Conservation (phyloP, 2,329 filamentous ascomycete genomes). For the Alternaria hordeiaustralica region DNA sequence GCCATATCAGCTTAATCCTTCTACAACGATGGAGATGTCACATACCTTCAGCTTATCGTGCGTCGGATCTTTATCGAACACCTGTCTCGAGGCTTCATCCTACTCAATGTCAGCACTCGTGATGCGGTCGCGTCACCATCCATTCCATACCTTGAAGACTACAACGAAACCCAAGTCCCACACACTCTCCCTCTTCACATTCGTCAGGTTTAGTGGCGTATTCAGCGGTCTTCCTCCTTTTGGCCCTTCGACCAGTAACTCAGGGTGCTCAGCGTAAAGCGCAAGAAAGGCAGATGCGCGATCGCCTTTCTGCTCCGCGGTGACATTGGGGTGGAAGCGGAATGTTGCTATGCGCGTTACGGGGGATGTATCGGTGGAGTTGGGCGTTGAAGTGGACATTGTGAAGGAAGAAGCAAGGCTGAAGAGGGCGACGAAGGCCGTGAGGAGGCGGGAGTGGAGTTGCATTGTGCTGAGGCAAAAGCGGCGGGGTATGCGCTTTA, state of each 20-base stretch:
- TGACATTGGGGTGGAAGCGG: slow-evolving; percentile 24
- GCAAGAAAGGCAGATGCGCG: slow-evolving; percentile 31
- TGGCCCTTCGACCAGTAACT: slow-evolving; percentile 21
- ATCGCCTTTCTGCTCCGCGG: slow-evolving; percentile 25
- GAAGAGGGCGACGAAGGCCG: neutral
- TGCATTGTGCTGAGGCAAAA: neutral
- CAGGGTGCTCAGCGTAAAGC: slow-evolving; percentile 26
- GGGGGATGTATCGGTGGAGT: neutral
- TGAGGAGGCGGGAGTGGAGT: neutral
- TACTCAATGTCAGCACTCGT: neutral
- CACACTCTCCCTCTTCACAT: slow-evolving; percentile 27
- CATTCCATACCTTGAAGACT: slow-evolving; percentile 28
- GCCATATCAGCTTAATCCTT: neutral
- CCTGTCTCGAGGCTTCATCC: slow-evolving; percentile 27
- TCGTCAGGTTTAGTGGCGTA: slow-evolving; percentile 28
- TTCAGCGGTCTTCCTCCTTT: slow-evolving; percentile 29
- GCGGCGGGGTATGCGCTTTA: neutral
- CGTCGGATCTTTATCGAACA: slow-evolving; percentile 29
- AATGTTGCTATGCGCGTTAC: slow-evolving; percentile 36
- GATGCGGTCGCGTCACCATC: neutral
- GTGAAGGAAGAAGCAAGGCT: neutral
- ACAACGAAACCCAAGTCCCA: slow-evolving; percentile 39
- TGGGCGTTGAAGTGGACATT: neutral
- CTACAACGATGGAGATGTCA: neutral
- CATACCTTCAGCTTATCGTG: slow-evolving; percentile 36